Evolutionary conservation across 1,284 basidiomycete genomes (phyloP), one percentile per base, ranked within the genome.

Genomic region (Cutaneotrichosporon cavernicola): DNA sequence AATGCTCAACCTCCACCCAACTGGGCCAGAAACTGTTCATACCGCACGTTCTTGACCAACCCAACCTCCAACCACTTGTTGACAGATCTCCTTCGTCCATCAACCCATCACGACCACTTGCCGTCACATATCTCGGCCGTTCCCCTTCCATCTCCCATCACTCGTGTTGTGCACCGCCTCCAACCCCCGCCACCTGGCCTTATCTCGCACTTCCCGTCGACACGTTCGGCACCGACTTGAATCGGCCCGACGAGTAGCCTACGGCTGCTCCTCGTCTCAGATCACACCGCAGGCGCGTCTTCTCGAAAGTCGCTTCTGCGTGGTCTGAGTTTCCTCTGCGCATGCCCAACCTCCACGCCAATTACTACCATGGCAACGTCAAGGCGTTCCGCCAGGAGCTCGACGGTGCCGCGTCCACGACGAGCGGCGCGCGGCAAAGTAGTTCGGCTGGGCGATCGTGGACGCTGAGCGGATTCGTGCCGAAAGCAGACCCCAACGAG

Each of bases 351-450:
- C 88, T 92, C 82, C 91, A 92, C 90, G 89, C 84, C 65, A 85
- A 89, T 80, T 91, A 89, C 76, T 78, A 84, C 78, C 86, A 88
- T 80, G 85, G 88, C 74, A 88, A 90, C 80, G 85, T 90, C 81
- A 88, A 89, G 82, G 89, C 86, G 64, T 92, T 93, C 81, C 87
- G 90, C 77, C 88, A 89, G 74, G 85, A 90, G 79, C 86, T 92
- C 75, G 88, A 91, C 72, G 82, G 76, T 4, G 76, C 63, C 76
- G 75, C 66, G 70, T 64, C 61, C 78, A 79, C 58, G 77, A 77
- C 26, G 67, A 56, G 78, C 79, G 67, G 59, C 22, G 14, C 53
- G 61, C 22, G 56, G 74, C 63, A 76, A 73, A 63, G 69, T 63
- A 61, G 80, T 38, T 70, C 68, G 70, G 85, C 84, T 30, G 85